Evolutionary conservation across 208 protist genomes (phyloP).

Genomic region (Leishmania braziliensis): DNA sequence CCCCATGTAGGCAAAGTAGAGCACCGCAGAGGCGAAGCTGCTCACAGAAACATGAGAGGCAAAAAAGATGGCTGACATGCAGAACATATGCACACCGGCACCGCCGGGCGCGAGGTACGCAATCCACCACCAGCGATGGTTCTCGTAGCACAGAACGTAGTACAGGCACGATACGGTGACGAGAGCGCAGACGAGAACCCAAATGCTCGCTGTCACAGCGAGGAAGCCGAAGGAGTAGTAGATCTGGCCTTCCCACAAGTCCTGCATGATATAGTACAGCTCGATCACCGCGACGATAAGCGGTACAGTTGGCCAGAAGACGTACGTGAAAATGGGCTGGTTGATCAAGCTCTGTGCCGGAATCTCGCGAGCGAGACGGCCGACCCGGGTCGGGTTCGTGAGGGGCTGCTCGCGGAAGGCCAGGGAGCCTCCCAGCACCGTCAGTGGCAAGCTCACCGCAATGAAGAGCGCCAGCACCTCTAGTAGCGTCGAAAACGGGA

Average conservation of each 20-base stretch:
- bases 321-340: constrained; percentile 46
- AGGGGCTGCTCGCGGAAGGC: constrained; percentile 89
- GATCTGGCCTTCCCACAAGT: constrained; percentile 93
- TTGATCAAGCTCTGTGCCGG: constrained; percentile 87
- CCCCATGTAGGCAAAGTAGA: constrained; percentile 92
- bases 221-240: constrained; percentile 99
- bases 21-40: constrained; percentile 66
- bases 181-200: constrained; percentile 94
- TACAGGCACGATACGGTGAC: constrained; percentile 98
- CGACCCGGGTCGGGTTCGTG: constrained; percentile 90
- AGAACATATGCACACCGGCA: constrained; percentile 93
- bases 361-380: constrained; percentile 97
- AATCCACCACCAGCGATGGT: constrained; percentile 99
- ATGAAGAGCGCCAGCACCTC: constrained; percentile 85
- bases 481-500: constrained; percentile 67
- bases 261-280: constrained; percentile 98
- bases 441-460: constrained; percentile 95
- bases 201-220: constrained; percentile 95
- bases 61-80: constrained; percentile 94
- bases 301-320: constrained; percentile 91
- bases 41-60: constrained; percentile 68
- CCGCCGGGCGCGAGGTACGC: constrained; percentile 93
- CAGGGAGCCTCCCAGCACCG: constrained; percentile 95
- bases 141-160: constrained; percentile 97
- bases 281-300: constrained; percentile 98